Conservation (phyloP, 805 yeast genomes). For the Ogataea pignaliae region DNA sequence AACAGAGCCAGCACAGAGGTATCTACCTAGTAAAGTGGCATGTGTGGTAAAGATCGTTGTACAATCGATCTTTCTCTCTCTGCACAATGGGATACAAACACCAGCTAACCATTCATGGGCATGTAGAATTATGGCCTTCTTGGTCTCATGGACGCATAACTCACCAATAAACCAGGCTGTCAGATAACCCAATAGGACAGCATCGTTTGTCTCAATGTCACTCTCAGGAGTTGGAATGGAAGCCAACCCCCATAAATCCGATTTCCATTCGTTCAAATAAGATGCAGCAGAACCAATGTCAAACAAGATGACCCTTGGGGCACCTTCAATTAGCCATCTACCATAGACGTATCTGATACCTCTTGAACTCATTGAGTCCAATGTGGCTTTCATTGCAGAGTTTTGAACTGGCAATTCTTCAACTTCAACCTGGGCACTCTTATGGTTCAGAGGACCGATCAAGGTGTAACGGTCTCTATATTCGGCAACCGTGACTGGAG, state of each 20-base stretch:
- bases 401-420: conserved; percentile 56
- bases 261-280: conserved; percentile 86
- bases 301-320: conserved; percentile 87
- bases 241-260: conserved; percentile 85
- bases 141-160: conserved; percentile 74
- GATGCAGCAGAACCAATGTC: conserved; percentile 73
- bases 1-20: conserved; percentile 92
- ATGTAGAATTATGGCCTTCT: conserved; percentile 88
- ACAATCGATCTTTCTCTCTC: conserved; percentile 87
- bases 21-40: conserved; percentile 92
- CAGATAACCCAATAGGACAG: conserved; percentile 84
- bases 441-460: conserved; percentile 79
- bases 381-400: conserved; percentile 49
- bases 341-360: conserved; percentile 87
- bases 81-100: conserved; percentile 86
- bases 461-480: conserved; percentile 82
- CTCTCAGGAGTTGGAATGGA: conserved; percentile 92
- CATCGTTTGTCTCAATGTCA: conserved; percentile 87
- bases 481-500: conserved; percentile 93
- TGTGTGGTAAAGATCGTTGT: conserved; percentile 97
- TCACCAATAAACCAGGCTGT: conserved; percentile 98
- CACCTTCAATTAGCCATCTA: conserved; percentile 96
- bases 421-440: conserved; percentile 75
- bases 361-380: conserved; percentile 74
- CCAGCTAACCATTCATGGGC: conserved; percentile 99